Evolutionary conservation across 306 rosid genomes (phyloP), one percentile per base, ranked within the genome.

Genomic region (Quercus berberidifolia): DNA sequence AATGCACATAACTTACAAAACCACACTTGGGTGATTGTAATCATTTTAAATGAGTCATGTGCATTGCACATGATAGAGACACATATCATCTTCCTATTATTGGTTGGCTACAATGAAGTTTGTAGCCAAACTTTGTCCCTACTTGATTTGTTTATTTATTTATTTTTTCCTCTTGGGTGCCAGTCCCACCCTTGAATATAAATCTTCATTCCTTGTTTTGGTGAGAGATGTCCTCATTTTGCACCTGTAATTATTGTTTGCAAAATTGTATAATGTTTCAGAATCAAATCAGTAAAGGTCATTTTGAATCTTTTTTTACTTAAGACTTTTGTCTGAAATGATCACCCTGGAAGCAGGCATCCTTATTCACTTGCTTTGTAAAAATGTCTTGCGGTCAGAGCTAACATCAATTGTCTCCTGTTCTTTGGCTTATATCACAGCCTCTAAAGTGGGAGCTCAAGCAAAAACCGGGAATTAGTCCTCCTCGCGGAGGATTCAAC

Each of bases 401-500:
- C 69, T 63, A 63, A 63, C 70, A 46, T 74, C 18, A 30, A 28
- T 76, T 79, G 67, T 55, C 46, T 74, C 55, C 60, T 79, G 78
- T 65, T 82, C 64, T 84, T 80, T 84, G 84, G 60, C 74, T 72
- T 78, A 69, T 55, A 74, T 81, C 80, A 82, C 92, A 95, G 99
- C 94, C 97, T 81, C 82, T 95, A 52, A 95, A 90, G 89, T 95
- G 99, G 99, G 99, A 95, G 82, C 94, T 95, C 75, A 95, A 95
- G 92, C 98, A 95, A 87, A 92, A 82, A 85, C 99, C 99, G n/a
- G 99, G 99, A 84, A 91, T 92, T 41, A 95, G 99, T 82, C 99
- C 99, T 76, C 99, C 99, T 28, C 99, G 94, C 38, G 99, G 99
- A 90, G 99, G 99, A 55, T 95, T 95, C 79, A 88, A 81, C 60